Evolutionary conservation across 495 filamentous ascomycete species (phyloP), one percentile per base, ranked within the genome.

Genomic region (Neurospora pannonica): DNA sequence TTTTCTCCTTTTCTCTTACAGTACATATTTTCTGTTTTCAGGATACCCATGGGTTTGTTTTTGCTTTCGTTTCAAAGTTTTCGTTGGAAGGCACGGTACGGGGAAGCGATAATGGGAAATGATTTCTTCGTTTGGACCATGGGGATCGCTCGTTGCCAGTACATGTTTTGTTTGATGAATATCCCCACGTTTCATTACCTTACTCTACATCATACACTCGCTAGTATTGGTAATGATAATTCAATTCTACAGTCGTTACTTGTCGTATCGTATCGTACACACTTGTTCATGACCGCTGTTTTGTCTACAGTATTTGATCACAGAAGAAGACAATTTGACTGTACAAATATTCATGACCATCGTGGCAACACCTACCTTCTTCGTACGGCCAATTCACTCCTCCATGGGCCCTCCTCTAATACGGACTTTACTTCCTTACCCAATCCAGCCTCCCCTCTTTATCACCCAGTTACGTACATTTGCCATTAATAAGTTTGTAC

Each of bases 171-270:
- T 31, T 31, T 34, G 28, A 67, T 36, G 28, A 67, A 60, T 67
- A 31, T 62, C 34, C 54, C 28, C 13, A 62, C 6, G 13, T 34
- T 34, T 67, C 28, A 67, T 67, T 36, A 34, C 24, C 24, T 62
- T 62, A 17, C 28, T 67, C 15, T 67, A 67, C 28, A 34, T 15
- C 6, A 62, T 67, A 19, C 54, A 34, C 11, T 67, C 54, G 28
- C 54, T 67, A 19, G 54, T 67, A 67, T 67, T 34, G 54, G 28
- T 67, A 67, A 67, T 67, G 54, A 67, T 67, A 67, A 34, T 19
- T 60, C 11, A 15, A 31, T 28, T 60, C 5, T 15, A 31, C 24
- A 60, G 5, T 60, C 48, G 11, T 11, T 24, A 15, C 4, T 0
- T 15, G 46, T 54, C 11, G 0, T 1, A 3, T 54, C 0, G 11